Percentiles rank a stretch among this genome's conserved stretches.
Evolutionary conservation across 257 asterid genomes (phyloP).

Genomic region (Rubia yunnanensis): DNA sequence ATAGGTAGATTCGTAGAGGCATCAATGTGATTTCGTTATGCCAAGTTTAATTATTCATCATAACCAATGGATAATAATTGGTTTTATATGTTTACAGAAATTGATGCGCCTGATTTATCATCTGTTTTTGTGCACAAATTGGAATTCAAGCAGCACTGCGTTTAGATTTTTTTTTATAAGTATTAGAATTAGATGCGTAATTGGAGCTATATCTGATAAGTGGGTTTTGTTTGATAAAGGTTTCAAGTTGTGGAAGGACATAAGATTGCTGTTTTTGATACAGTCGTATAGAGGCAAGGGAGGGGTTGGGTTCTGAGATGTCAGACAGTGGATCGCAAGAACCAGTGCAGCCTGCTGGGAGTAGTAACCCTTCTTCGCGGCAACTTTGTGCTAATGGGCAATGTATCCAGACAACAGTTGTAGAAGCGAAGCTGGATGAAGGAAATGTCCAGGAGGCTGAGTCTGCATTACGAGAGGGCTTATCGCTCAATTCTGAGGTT

Average conservation of each 20-base stretch:
- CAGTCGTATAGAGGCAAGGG: slow-evolving; percentile 24
- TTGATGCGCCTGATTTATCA: background rate
- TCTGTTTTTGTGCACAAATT: background rate
- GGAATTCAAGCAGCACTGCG: background rate
- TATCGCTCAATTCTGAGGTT: slow-evolving; percentile 95
- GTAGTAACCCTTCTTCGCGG: slow-evolving; percentile 40
- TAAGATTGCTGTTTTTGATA: slow-evolving; percentile 23
- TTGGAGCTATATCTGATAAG: background rate
- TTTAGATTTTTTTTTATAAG: background rate
- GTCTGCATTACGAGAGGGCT: slow-evolving; percentile 82
- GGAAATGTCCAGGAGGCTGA: slow-evolving; percentile 98
- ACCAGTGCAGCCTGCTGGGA: slow-evolving; percentile 21
- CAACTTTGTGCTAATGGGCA: slow-evolving; percentile 79
- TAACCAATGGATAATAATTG: background rate
- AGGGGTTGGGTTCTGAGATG: slow-evolving; percentile 36
- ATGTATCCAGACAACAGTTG: slow-evolving; percentile 51
- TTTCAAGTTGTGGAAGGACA: background rate
- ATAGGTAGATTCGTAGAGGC: background rate
- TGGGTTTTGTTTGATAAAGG: slow-evolving; percentile 2
- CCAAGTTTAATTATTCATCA: background rate
- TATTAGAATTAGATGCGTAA: background rate
- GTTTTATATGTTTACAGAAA: background rate
- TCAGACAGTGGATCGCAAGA: slow-evolving; percentile 56
- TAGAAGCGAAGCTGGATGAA: slow-evolving; percentile 90
- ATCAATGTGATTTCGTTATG: background rate